A percentile compares a stretch with the other conserved stretches of the same genome.
Conservation (phyloP, 805 yeast genomes). For the Wickerhamia fluorescens region DNA sequence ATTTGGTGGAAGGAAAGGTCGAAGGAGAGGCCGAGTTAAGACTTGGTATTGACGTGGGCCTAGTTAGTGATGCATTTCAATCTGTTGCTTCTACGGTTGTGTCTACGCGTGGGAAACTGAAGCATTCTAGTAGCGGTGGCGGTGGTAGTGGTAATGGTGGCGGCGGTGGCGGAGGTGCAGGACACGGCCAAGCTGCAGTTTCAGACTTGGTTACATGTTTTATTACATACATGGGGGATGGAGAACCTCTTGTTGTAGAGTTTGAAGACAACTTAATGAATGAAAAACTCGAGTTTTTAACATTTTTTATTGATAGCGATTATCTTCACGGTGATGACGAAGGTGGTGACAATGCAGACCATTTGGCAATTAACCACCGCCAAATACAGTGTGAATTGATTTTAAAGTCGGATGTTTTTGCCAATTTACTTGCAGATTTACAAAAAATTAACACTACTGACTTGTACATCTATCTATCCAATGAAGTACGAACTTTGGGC, state of each 20-base stretch:
- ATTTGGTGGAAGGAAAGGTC: constrained; percentile 3
- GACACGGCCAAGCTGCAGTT: constrained; percentile 1
- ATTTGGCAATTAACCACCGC: constrained; percentile 20
- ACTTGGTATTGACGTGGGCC: constrained; percentile 30
- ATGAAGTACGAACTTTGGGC: constrained; percentile 8
- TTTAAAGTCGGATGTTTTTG: constrained; percentile 31
- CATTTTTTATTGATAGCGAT: constrained; percentile 25
- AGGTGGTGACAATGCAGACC: constrained; percentile 10
- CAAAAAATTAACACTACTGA: constrained; percentile 29
- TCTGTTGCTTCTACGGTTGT: constrained; percentile 18
- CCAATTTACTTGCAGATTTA: constrained; percentile 29
- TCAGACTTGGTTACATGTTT: constrained; percentile 25
- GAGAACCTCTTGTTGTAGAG: constrained; percentile 31
- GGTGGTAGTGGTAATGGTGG: too few species aligned
- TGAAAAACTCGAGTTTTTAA: constrained; percentile 35
- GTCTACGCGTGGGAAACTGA: constrained; percentile 13
- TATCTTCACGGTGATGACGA: constrained; percentile 16
- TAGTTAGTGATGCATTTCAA: constrained; percentile 29
- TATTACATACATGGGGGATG: constrained; percentile 32
- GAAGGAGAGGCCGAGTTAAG: constrained; percentile 7
- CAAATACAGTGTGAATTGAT: constrained; percentile 30
- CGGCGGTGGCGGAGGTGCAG: too few species aligned
- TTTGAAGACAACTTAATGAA: constrained; percentile 35
- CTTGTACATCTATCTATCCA: constrained; percentile 26
- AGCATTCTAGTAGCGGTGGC: constrained; percentile 4